These are phyloP conservation scores for Plasmodium reichenowi DNA, from an alignment of 169 alveolate species.

Conservation along the genomic window DNA sequence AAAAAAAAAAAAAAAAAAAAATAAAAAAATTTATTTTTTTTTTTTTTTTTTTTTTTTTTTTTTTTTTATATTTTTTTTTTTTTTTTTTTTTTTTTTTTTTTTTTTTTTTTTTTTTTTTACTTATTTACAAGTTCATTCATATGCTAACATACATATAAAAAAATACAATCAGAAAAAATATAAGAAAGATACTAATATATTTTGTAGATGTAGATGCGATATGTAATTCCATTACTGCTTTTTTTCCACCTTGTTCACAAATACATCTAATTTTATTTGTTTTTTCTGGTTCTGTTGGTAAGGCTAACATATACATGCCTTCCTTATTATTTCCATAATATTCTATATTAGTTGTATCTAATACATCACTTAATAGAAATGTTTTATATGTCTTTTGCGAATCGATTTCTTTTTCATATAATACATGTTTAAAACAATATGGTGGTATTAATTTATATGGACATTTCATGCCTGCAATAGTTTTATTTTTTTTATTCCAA, in stretches of 20 bases:
- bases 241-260: slow-evolving; percentile 45
- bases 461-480: slow-evolving; percentile 40
- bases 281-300: slow-evolving; percentile 20
- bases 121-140: no score
- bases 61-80: no score
- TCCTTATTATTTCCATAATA: slow-evolving; percentile 21
- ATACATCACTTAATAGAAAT: slow-evolving; percentile 22
- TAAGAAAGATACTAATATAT: slow-evolving; percentile 17
- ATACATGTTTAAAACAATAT: slow-evolving; percentile 40
- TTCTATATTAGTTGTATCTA: slow-evolving; percentile 28
- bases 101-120: background rate
- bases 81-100: no score
- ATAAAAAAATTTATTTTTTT: no score
- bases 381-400: slow-evolving; percentile 14
- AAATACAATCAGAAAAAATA: background rate
- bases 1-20: no score
- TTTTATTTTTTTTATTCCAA: slow-evolving; percentile 3
- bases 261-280: slow-evolving; percentile 13
- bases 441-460: slow-evolving; percentile 62
- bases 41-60: no score
- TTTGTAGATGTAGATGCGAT: slow-evolving; percentile 13
- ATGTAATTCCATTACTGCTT: slow-evolving; percentile 39
- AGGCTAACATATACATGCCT: slow-evolving; percentile 12
- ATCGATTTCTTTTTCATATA: slow-evolving; percentile 29
- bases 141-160: background rate